Evolutionary conservation across 129 eudicot species (phyloP).

Genomic region (Flaveria sonorensis): DNA sequence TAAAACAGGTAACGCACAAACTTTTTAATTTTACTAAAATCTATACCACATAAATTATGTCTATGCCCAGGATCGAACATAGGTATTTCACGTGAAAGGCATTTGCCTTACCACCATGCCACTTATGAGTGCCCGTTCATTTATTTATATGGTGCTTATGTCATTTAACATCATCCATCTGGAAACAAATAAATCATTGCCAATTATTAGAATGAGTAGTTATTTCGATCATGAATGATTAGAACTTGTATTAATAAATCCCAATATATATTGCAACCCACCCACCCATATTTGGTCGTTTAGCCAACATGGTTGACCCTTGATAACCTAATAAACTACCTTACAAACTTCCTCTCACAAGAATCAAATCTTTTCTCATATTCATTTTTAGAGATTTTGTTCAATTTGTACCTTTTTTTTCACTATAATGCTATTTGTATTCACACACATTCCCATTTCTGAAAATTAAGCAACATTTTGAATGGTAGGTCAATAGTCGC

Average conservation of each 20-base stretch:
- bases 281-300: constrained; percentile 29
- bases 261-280: constrained; percentile 12
- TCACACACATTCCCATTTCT: no score
- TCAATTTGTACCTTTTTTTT: background rate
- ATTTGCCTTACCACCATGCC: no score
- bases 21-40: no score
- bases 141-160: background rate
- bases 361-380: constrained; percentile 26
- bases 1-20: no score
- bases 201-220: constrained; percentile 33
- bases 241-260: constrained; percentile 21
- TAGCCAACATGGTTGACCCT: constrained; percentile 31
- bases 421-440: no score
- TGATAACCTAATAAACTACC: constrained; percentile 28
- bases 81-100: no score
- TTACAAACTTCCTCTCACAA: constrained; percentile 5
- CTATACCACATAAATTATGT: no score
- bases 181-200: constrained; percentile 32
- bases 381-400: background rate
- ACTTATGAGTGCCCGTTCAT: no score
- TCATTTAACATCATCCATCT: background rate
- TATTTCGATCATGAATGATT: constrained; percentile 21
- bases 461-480: no score
- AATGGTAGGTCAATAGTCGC: no score
- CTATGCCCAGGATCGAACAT: no score